These are phyloP conservation scores for Aspergillus sclerotialis DNA, from an alignment of 2,329 filamentous ascomycete species.

Conservation along the genomic window DNA sequence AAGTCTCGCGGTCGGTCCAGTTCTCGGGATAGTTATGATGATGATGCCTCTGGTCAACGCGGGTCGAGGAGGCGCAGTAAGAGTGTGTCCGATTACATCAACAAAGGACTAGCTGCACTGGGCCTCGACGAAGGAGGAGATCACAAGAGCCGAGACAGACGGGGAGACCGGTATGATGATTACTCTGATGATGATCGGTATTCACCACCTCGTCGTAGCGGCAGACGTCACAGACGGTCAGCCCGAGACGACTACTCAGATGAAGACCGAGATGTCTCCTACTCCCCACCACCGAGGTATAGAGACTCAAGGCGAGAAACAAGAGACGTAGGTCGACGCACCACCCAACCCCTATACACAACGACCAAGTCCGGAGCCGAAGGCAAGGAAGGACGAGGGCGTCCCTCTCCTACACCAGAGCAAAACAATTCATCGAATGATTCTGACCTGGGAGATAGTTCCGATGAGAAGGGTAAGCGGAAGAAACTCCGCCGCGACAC, in stretches of 20 bases:
- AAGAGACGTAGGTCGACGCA: constrained; percentile 39
- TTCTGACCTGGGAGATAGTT: constrained; percentile 50
- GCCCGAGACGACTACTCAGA: constrained; percentile 34
- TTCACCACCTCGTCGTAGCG: neutral
- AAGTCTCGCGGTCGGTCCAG: constrained; percentile 34
- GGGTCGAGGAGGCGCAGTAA: constrained; percentile 37
- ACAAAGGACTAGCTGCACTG: constrained; percentile 38
- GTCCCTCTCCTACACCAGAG: constrained; percentile 5
- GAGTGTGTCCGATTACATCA: constrained; percentile 40
- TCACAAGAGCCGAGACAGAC: constrained; percentile 21
- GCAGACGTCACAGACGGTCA: constrained; percentile 21
- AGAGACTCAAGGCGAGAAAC: constrained; percentile 24
- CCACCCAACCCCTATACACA: constrained; percentile 15
- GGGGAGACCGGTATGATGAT: constrained; percentile 26
- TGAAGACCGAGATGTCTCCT: constrained; percentile 30
- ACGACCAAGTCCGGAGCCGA: constrained; percentile 15
- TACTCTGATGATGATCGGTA: constrained; percentile 35
- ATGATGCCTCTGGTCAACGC: constrained; percentile 44
- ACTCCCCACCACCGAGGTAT: constrained; percentile 21
- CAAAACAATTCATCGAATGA: constrained; percentile 30
- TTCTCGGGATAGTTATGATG: constrained; percentile 47
- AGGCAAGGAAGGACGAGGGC: constrained; percentile 8
- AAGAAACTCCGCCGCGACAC: constrained; percentile 63
- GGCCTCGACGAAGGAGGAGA: constrained; percentile 30
- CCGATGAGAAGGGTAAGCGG: constrained; percentile 55